Percentiles rank a stretch among this genome's conserved stretches.
phyloP scores from a whole-genome alignment of 805 yeast species.

The Kazachstania taianensis region DNA sequence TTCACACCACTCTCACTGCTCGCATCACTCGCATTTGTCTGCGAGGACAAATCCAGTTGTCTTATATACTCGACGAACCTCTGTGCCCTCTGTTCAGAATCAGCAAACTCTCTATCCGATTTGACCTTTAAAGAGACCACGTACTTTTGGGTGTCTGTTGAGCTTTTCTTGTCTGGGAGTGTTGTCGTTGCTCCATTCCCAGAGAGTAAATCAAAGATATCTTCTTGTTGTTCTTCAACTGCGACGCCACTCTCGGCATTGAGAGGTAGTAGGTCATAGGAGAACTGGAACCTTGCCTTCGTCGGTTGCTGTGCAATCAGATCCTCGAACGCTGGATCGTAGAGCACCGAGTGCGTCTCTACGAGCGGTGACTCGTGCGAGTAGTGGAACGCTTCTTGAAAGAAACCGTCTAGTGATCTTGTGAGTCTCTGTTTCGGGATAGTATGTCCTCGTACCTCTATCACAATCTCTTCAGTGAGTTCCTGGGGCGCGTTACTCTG shows the following conservation, averaged over 20 bases:
- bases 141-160: too few relatives aligned
- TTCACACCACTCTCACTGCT: not conserved
- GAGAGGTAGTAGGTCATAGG: slow-evolving; percentile 14
- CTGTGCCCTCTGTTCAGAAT: slow-evolving; percentile 19
- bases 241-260: slow-evolving; percentile 2
- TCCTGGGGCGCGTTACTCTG: not conserved
- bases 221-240: slow-evolving; percentile 7
- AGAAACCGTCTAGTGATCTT: slow-evolving; percentile 33
- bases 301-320: slow-evolving; percentile 36
- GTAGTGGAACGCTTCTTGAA: slow-evolving; percentile 33
- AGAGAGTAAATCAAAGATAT: not conserved
- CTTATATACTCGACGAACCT: slow-evolving; percentile 18
- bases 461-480: slow-evolving; percentile 19
- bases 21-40: not conserved
- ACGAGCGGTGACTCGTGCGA: slow-evolving; percentile 20
- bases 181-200: not conserved
- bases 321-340: slow-evolving; percentile 53
- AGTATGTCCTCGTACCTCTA: too few relatives aligned
- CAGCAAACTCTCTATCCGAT: slow-evolving; percentile 15
- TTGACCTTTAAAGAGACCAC: slow-evolving; percentile 14
- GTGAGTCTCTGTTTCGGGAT: slow-evolving; percentile 21
- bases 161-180: not conserved
- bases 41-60: slow-evolving; percentile 8
- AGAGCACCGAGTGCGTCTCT: slow-evolving; percentile 34
- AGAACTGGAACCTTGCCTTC: slow-evolving; percentile 20